These are phyloP conservation scores for Musa itinerans DNA, from an alignment of 176 grass and related monocot genomes.

Conservation along the genomic window DNA sequence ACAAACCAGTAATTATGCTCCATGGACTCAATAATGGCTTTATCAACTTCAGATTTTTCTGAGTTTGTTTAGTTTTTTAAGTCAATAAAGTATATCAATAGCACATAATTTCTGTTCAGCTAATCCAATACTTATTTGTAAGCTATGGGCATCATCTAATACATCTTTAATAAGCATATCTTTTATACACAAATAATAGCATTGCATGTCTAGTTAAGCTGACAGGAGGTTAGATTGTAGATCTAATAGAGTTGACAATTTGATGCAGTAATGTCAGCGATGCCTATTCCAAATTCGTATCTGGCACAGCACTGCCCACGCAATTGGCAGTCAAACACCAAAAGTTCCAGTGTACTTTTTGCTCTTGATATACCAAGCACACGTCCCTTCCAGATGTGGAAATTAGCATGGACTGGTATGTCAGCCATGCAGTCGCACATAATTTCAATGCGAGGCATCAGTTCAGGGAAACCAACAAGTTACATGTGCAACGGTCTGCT, in stretches of 20 bases:
- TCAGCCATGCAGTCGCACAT: slow-evolving; percentile 61
- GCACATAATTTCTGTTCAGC: not conserved
- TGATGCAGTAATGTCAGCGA: slow-evolving; percentile 90
- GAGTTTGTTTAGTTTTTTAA: not conserved
- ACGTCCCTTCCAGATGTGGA: slow-evolving; percentile 41
- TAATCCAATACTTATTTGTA: not conserved
- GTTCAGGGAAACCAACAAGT: slow-evolving; percentile 37
- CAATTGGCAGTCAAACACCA: slow-evolving; percentile 55
- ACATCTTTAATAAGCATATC: not conserved
- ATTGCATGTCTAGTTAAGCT: slow-evolving; percentile 1
- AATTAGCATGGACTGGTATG: slow-evolving; percentile 51
- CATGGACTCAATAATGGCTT: not conserved
- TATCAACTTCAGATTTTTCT: not conserved
- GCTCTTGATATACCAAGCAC: slow-evolving; percentile 39
- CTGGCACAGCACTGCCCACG: slow-evolving; percentile 45
- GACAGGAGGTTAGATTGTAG: slow-evolving; percentile 11
- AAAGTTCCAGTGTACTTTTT: slow-evolving; percentile 46
- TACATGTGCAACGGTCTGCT: slow-evolving; percentile 81
- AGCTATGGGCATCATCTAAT: not conserved
- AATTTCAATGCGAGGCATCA: slow-evolving; percentile 36
- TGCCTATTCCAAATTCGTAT: slow-evolving; percentile 66
- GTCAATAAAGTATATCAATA: not conserved
- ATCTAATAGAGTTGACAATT: slow-evolving; percentile 38
- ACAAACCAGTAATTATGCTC: not conserved
- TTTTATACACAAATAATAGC: not conserved